Evolutionary conservation across 192 early-diverging fungal genomes (phyloP).

Genomic region (Haplosporangium gracile): DNA sequence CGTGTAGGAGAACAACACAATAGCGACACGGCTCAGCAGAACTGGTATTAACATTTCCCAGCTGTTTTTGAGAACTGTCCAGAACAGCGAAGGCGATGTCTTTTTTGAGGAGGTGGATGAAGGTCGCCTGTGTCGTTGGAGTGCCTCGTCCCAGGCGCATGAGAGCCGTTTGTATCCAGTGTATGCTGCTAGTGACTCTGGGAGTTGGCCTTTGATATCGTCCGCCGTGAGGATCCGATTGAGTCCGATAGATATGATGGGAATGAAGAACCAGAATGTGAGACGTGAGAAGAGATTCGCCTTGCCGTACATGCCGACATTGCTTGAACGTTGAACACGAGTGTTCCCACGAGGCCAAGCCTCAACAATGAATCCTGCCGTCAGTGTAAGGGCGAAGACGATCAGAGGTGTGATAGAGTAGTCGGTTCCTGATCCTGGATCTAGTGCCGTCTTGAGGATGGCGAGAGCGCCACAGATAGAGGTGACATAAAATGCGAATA

Average conservation of each 20-base stretch:
- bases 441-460: constrained; percentile 14
- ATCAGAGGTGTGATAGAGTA: background rate
- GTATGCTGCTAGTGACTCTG: constrained; percentile 11
- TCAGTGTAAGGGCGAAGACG: background rate
- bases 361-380: constrained; percentile 25
- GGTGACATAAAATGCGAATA: constrained; percentile 25
- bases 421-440: background rate
- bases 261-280: constrained; percentile 25
- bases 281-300: constrained; percentile 47
- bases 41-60: constrained; percentile 16
- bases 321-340: constrained; percentile 11
- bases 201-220: constrained; percentile 18
- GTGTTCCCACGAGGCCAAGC: constrained; percentile 41
- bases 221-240: constrained; percentile 11
- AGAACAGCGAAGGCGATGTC: constrained; percentile 18
- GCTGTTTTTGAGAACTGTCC: constrained; percentile 11
- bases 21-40: constrained; percentile 22
- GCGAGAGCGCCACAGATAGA: constrained; percentile 3
- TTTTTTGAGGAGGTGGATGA: background rate
- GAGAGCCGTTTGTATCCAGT: background rate
- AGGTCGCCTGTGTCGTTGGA: background rate
- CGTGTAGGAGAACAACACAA: constrained; percentile 25
- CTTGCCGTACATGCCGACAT: constrained; percentile 16
- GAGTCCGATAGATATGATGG: constrained; percentile 31
- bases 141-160: background rate